Percentiles rank a stretch among this genome's conserved stretches.
Conservation (phyloP, 306 rosid genomes). For the Dalbergia cochinchinensis region DNA sequence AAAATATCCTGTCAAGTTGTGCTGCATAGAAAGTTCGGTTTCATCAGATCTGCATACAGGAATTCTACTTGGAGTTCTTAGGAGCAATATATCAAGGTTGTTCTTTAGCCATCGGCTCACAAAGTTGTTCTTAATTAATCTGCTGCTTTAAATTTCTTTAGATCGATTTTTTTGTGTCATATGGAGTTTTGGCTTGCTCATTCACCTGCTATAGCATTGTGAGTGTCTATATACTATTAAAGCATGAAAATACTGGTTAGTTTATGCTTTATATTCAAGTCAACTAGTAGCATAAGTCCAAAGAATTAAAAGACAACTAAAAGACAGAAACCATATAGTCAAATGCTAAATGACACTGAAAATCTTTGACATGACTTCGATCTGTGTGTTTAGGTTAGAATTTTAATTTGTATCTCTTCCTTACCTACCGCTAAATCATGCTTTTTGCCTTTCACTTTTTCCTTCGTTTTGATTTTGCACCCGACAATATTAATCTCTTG, state of each 20-base stretch:
- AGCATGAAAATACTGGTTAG: constrained; percentile 13
- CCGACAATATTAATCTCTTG: constrained; percentile 22
- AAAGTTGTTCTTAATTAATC: constrained; percentile 10
- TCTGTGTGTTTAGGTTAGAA: constrained; percentile 35
- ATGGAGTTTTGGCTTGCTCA: constrained; percentile 7
- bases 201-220: constrained; percentile 5
- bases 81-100: constrained; percentile 50
- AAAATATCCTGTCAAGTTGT: constrained; percentile 19
- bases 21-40: constrained; percentile 50
- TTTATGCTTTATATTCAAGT: constrained; percentile 1
- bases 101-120: constrained; percentile 14
- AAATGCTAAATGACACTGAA: constrained; percentile 38
- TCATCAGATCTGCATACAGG: constrained; percentile 56
- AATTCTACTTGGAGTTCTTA: constrained; percentile 39
- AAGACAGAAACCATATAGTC: constrained; percentile 34
- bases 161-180: constrained; percentile 2
- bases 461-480: not conserved
- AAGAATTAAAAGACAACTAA: constrained; percentile 22
- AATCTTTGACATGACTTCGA: constrained; percentile 48
- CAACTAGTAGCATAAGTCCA: constrained; percentile 33
- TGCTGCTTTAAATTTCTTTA: constrained; percentile 16
- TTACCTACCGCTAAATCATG: constrained; percentile 36
- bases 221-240: constrained; percentile 1
- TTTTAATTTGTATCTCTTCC: constrained; percentile 29
- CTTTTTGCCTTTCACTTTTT: not conserved